phyloP scores from a whole-genome alignment of 1,139 yeast genomes.

The Meyerozyma smithsonii region DNA sequence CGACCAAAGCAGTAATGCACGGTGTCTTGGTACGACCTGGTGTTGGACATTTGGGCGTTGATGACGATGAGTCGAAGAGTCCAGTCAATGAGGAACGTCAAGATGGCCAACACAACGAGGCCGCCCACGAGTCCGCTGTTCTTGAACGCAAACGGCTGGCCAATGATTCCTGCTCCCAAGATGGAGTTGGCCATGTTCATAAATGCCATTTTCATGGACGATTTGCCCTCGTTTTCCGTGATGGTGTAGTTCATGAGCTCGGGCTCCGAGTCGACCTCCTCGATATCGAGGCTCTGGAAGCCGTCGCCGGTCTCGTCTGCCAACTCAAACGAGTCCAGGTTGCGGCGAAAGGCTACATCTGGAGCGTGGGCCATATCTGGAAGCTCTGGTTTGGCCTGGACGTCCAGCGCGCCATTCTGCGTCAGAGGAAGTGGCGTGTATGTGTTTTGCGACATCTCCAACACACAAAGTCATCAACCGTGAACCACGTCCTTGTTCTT shows the following conservation, averaged over 20 bases:
- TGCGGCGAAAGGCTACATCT: not conserved
- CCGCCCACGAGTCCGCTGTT: slow-evolving; percentile 82
- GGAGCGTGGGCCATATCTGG: not conserved
- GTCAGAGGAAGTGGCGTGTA: not conserved
- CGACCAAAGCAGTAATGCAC: slow-evolving; percentile 77
- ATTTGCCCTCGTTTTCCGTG: slow-evolving; percentile 20
- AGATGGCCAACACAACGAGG: slow-evolving; percentile 48
- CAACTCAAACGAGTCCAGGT: not conserved
- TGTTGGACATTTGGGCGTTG: slow-evolving; percentile 73
- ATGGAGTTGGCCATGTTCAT: slow-evolving; percentile 97
- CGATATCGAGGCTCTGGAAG: not conserved
- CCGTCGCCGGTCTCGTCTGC: not conserved
- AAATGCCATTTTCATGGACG: slow-evolving; percentile 79
- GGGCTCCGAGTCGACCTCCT: slow-evolving; percentile 1
- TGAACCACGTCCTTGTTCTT: not conserved
- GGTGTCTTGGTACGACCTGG: slow-evolving; percentile 80
- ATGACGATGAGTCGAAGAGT: slow-evolving; percentile 74
- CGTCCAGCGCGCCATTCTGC: not conserved
- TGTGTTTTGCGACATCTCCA: not conserved
- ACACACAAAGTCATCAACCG: not conserved
- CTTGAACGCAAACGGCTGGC: slow-evolving; percentile 84
- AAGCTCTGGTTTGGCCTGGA: not conserved
- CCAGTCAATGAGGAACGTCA: slow-evolving; percentile 83
- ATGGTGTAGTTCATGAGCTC: not conserved
- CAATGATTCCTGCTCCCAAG: slow-evolving; percentile 92